A percentile compares a stretch with the other conserved stretches of the same genome.
phyloP scores from a whole-genome alignment of 805 yeast genomes.

The Zygosaccharomyces gambellarensis region DNA sequence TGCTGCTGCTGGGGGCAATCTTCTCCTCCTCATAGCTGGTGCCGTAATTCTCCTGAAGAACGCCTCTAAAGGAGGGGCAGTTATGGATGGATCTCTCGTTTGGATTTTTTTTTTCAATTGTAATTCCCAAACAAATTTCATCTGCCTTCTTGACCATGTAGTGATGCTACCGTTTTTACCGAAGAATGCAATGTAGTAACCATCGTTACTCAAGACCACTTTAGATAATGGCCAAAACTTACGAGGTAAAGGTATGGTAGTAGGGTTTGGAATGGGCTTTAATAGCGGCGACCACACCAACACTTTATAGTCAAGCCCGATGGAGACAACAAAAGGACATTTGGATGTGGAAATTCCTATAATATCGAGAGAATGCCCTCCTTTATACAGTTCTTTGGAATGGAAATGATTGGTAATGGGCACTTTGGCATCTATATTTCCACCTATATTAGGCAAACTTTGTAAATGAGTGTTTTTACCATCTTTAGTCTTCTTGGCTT shows the following conservation, averaged over 20 bases:
- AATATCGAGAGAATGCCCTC: conserved; percentile 59
- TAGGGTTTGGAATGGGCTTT: conserved; percentile 44
- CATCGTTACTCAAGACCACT: conserved; percentile 52
- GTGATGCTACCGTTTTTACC: conserved; percentile 49
- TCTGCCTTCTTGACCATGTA: conserved; percentile 54
- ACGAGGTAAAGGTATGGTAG: conserved; percentile 39
- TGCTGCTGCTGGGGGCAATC: conserved; percentile 13
- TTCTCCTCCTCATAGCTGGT: conserved; percentile 41
- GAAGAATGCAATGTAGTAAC: conserved; percentile 53
- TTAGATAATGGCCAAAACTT: conserved; percentile 61
- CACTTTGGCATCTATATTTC: neutral
- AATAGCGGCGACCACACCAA: conserved; percentile 69
- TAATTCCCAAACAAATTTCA: conserved; percentile 55
- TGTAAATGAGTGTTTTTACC: neutral
- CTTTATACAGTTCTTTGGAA: conserved; percentile 41
- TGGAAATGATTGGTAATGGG: conserved; percentile 12
- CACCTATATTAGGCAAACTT: neutral
- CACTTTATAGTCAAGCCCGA: conserved; percentile 70
- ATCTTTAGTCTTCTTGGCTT: neutral
- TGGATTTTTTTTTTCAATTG: conserved; percentile 23
- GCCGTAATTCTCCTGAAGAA: conserved; percentile 55
- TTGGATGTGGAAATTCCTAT: conserved; percentile 54
- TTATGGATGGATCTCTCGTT: conserved; percentile 35
- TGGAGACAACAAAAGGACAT: conserved; percentile 59
- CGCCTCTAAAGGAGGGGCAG: conserved; percentile 44